phyloP scores from a whole-genome alignment of 2,329 filamentous ascomycete genomes.

The Beauveria australis region DNA sequence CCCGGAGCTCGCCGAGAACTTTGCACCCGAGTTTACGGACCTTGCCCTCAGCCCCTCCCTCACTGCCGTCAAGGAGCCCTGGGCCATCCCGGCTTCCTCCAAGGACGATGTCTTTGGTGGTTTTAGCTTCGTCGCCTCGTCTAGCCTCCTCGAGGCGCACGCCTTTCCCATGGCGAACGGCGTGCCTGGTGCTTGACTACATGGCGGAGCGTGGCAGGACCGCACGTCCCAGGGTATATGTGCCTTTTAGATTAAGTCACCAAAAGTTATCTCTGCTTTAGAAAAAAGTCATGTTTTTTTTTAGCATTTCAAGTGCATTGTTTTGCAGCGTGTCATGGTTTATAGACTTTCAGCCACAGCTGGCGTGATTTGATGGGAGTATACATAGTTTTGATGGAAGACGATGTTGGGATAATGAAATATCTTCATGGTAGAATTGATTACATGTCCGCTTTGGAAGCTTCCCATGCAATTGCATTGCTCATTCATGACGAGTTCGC shows the following conservation, averaged over 20 bases:
- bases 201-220: constrained; percentile 3
- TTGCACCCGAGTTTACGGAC: constrained; percentile 84
- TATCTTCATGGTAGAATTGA: background rate
- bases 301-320: background rate
- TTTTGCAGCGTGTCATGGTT: background rate
- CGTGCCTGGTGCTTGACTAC: background rate
- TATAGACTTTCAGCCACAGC: background rate
- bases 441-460: too few relatives aligned
- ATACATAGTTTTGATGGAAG: background rate
- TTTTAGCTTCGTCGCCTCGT: constrained; percentile 55
- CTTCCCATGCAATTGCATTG: too few relatives aligned
- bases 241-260: background rate
- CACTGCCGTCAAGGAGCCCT: constrained; percentile 31
- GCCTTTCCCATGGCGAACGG: constrained; percentile 26
- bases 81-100: constrained; percentile 25
- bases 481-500: too few relatives aligned
- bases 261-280: background rate
- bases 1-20: constrained; percentile 94
- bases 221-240: background rate
- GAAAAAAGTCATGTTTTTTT: background rate
- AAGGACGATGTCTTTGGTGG: constrained; percentile 54
- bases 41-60: constrained; percentile 67
- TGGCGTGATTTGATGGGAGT: background rate
- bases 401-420: background rate
- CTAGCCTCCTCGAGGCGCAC: constrained; percentile 45